Base-by-base conservation (phyloP, 2,329 filamentous ascomycete genomes). In the Hypoxylon sp. region DNA sequence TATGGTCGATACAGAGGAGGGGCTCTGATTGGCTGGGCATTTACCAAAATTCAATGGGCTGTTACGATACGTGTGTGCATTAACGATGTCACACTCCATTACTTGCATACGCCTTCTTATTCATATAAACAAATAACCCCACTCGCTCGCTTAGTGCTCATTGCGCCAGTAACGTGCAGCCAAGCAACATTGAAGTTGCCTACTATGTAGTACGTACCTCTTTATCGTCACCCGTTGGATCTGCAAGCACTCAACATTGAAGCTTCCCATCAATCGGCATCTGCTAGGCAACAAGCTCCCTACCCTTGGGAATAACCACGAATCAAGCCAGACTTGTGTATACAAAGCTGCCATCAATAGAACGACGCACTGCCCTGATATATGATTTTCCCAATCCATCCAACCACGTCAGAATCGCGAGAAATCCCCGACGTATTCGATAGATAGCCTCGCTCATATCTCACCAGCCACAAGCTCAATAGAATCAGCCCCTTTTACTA, bases 161-260 rank as follows among this genome's bases (percentile, higher is more conserved):
- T 55, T 44, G 17, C 24, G 24, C 24, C 13, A 27, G 15, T 21
- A 32, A 5, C 6, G n/a, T n/a, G n/a, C n/a, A n/a, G n/a, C n/a
- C n/a, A n/a, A n/a, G n/a, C n/a, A n/a, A n/a, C n/a, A n/a, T n/a
- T n/a, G n/a, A n/a, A n/a, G n/a, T n/a, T n/a, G n/a, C n/a, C n/a
- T n/a, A n/a, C n/a, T n/a, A n/a, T n/a, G n/a, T n/a, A n/a, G 17
- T 65, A 66, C 58, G 66, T 69, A 69, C 66, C 44, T 31, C 24
- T 13, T 50, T 48, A 58, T 53, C 56, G 24, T 58, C 47, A 35
- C 24, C 52, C n/a, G 24, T 3, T 62, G 24, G 56, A 65, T 58
- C 47, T 50, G 7, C 27, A 24, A 7, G 35, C 19, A 44, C 39
- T 57, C 47, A 47, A 66, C 35, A n/a, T 59, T 62, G 2, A 24